Percentiles rank a stretch among this genome's conserved stretches.
These are phyloP conservation scores for Aegilops sharonensis DNA, from an alignment of 176 grass and related monocot genomes.

Conservation along the genomic window DNA sequence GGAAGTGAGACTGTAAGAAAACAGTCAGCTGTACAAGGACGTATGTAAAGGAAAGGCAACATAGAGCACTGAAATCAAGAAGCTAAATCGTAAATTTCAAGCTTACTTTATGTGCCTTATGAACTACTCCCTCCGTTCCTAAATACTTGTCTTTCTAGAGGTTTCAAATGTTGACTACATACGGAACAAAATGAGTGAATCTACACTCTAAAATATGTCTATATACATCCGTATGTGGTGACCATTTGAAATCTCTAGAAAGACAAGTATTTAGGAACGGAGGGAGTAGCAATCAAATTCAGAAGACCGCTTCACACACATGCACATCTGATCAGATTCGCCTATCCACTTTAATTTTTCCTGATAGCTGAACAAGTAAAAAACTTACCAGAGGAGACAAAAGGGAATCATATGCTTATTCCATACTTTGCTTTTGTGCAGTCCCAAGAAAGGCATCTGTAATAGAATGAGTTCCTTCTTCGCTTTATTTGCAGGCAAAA, in stretches of 20 bases:
- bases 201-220: too few species aligned
- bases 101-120: conserved; percentile 31
- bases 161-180: too few species aligned
- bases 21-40: background rate
- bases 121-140: conserved; percentile 5
- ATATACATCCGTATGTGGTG: too few species aligned
- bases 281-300: conserved; percentile 18
- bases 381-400: conserved; percentile 97
- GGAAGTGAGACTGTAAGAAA: conserved; percentile 11
- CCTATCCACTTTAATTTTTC: conserved; percentile 58
- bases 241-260: too few species aligned
- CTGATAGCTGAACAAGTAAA: conserved; percentile 85
- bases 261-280: too few species aligned
- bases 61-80: conserved; percentile 32
- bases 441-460: conserved; percentile 69
- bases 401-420: conserved; percentile 90
- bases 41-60: conserved; percentile 35
- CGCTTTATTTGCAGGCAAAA: conserved; percentile 55
- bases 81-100: conserved; percentile 41
- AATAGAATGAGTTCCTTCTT: conserved; percentile 66
- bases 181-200: too few species aligned
- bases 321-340: conserved; percentile 47
- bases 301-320: conserved; percentile 26
- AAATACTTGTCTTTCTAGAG: too few species aligned
- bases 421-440: conserved; percentile 80